A percentile compares a stretch with the other conserved stretches of the same genome.
phyloP scores from a whole-genome alignment of 208 protist genomes.

The Leishmania tropica region DNA sequence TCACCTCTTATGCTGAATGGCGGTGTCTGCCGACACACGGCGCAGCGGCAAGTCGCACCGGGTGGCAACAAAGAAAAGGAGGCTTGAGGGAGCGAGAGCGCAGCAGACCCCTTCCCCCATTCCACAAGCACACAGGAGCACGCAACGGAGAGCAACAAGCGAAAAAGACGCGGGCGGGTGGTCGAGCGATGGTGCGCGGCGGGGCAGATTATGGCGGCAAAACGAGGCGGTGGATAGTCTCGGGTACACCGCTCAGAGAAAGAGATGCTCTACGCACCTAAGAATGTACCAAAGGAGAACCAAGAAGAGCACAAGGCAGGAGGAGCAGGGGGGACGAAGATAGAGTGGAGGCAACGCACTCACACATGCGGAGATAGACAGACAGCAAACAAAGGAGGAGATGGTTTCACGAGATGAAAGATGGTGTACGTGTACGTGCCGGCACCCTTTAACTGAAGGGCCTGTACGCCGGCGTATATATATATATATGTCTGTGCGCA shows the following conservation, averaged over 20 bases:
- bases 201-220: no score
- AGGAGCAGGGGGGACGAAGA: background rate
- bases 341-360: background rate
- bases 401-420: background rate
- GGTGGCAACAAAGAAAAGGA: no score
- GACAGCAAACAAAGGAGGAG: background rate
- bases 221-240: no score
- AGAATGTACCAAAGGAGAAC: conserved; percentile 6
- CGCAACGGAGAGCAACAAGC: background rate
- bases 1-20: no score
- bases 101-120: background rate
- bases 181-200: no score
- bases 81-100: no score
- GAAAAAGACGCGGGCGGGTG: background rate
- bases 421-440: background rate
- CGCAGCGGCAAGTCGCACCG: no score
- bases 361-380: background rate
- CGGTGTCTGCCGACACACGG: no score
- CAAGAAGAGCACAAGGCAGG: conserved; percentile 1
- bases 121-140: background rate
- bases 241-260: no score
- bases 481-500: background rate
- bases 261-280: no score
- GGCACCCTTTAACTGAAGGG: background rate
- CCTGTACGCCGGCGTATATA: background rate